Evolutionary conservation across 2,329 filamentous ascomycete species (phyloP).

Genomic region (Leptographium procerum): DNA sequence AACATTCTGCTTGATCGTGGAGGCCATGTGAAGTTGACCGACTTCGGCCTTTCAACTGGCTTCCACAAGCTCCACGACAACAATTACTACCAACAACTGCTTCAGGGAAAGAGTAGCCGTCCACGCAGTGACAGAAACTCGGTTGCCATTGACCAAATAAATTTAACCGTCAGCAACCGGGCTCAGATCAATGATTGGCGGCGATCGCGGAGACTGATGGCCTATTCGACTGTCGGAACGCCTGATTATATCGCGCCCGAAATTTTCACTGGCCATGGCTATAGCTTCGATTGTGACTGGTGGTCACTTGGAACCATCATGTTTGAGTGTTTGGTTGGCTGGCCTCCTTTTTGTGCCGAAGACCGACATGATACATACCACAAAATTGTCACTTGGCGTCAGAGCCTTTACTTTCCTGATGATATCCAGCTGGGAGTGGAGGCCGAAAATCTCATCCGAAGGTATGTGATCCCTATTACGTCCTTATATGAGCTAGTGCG

Average conservation of each 20-base stretch:
- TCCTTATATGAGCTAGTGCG: background rate
- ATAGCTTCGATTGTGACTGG: constrained; percentile 97
- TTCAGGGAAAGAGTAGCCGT: constrained; percentile 66
- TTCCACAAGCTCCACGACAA: constrained; percentile 98
- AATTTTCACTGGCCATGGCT: constrained; percentile 93
- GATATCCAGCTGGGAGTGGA: constrained; percentile 82
- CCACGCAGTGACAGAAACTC: constrained; percentile 76
- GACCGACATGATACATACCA: constrained; percentile 96
- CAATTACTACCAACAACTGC: constrained; percentile 93
- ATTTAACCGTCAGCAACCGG: constrained; percentile 93
- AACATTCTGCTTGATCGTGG: constrained; percentile 94
- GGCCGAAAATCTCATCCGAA: constrained; percentile 84
- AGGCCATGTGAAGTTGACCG: constrained; percentile 94
- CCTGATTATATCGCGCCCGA: constrained; percentile 98
- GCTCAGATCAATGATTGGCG: constrained; percentile 98
- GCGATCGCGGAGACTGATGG: constrained; percentile 88
- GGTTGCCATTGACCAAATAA: constrained; percentile 94
- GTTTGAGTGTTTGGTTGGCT: constrained; percentile 97
- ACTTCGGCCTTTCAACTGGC: constrained; percentile 94
- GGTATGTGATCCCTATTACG: constrained; percentile 42
- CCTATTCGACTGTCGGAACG: constrained; percentile 95
- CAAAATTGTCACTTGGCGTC: constrained; percentile 98
- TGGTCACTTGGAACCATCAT: constrained; percentile 98
- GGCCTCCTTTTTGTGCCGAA: constrained; percentile 97
- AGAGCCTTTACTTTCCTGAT: constrained; percentile 91